A percentile compares a stretch with the other conserved stretches of the same genome.
These are phyloP conservation scores for Pichia sp. DNA, from an alignment of 1,139 yeast genomes.

Conservation along the genomic window DNA sequence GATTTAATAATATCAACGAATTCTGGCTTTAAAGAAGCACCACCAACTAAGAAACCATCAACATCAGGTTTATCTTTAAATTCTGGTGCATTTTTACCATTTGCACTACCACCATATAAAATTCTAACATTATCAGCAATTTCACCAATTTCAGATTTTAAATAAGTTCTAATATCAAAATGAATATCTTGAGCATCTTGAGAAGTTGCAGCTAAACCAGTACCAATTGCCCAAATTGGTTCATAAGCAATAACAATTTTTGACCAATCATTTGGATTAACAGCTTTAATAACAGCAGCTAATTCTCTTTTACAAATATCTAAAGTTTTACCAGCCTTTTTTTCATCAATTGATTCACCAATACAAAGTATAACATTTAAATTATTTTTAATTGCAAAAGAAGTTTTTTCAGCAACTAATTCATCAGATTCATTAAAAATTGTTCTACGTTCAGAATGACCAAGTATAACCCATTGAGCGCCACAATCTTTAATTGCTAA, in stretches of 20 bases:
- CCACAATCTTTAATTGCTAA: slow-evolving; percentile 87
- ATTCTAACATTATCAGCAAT: slow-evolving; percentile 79
- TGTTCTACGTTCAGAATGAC: slow-evolving; percentile 99
- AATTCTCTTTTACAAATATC: slow-evolving; percentile 86
- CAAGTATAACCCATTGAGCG: slow-evolving; percentile 91
- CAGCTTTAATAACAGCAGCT: slow-evolving; percentile 77
- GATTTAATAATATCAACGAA: slow-evolving; percentile 93
- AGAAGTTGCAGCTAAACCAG: slow-evolving; percentile 98
- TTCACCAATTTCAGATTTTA: slow-evolving; percentile 71
- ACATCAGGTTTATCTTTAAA: slow-evolving; percentile 91
- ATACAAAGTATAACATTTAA: slow-evolving; percentile 89
- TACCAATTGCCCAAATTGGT: slow-evolving; percentile 99
- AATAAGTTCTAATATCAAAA: slow-evolving; percentile 77
- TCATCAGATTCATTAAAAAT: slow-evolving; percentile 87
- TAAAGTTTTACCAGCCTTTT: slow-evolving; percentile 81
- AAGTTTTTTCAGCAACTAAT: slow-evolving; percentile 89
- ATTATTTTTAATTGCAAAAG: slow-evolving; percentile 86
- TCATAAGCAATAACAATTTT: slow-evolving; percentile 95
- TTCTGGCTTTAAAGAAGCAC: slow-evolving; percentile 98
- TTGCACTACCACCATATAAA: slow-evolving; percentile 98
- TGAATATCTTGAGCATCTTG: slow-evolving; percentile 96
- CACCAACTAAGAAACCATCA: slow-evolving; percentile 99
- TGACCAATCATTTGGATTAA: slow-evolving; percentile 69
- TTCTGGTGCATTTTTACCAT: slow-evolving; percentile 86
- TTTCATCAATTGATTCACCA: slow-evolving; percentile 95